Base-by-base conservation (phyloP, 2,329 filamentous ascomycete species). In the Didymella exigua region DNA sequence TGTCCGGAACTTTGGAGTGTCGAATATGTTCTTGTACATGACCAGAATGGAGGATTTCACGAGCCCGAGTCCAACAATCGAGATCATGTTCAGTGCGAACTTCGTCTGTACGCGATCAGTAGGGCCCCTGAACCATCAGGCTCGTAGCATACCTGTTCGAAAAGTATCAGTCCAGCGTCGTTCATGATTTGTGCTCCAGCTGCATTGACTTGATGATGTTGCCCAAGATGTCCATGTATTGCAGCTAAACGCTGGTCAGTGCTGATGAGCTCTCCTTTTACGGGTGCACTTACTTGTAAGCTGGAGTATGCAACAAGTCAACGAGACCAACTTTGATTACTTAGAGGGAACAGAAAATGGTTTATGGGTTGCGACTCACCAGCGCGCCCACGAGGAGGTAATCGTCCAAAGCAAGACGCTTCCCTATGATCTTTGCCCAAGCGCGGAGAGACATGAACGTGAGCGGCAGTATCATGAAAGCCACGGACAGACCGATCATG, bases 31-130 rank as follows among this genome's bases (percentile, higher is more conserved):
- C 36, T 64, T 67, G 55, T 71, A 71, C 29, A 70, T 60, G 21
- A 71, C 47, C 10, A 73, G 55, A 31, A 72, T 68, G 19, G 68
- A 71, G 11, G 64, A 56, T 36, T 72, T 73, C 58, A 65, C 58
- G 18, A 67, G 59, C n/a, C 66, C 64, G 6, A 70, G 60, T 6
- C 63, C 63, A 3, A 67, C 42, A 24, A 71, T 61, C 14, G 65
- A 67, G 43, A 71, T 57, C 33, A 67, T 60, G 54, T 71, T 68
- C 7, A 66, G 29, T 5, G 61, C 59, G 34, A 70, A 70, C 40
- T 69, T 69, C 10, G 67, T 67, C 65, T 70, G 27, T 13, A 18
- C 5, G 11, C 13, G 19, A n/a, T 14, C 31, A 34, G 31, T 10
- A 34, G n/a, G 31, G 4, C 10, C 16, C 16, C 19, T 4, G 8